These are phyloP conservation scores for Aspergillus bridgeri DNA, from an alignment of 495 filamentous ascomycete genomes.

Conservation along the genomic window DNA sequence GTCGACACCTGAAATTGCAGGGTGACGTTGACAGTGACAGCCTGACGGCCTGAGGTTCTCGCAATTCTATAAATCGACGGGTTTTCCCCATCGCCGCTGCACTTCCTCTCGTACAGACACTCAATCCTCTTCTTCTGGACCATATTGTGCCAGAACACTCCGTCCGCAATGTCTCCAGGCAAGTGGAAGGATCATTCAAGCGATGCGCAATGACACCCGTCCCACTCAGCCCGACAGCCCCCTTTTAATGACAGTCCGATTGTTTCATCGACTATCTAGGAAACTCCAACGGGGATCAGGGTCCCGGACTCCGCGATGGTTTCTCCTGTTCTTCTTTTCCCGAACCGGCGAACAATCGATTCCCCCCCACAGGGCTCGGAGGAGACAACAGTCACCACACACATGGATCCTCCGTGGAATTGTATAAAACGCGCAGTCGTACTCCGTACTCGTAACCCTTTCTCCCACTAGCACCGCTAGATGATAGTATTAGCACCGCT, in stretches of 20 bases:
- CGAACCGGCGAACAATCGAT: neutral
- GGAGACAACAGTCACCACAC: neutral
- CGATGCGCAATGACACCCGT: neutral
- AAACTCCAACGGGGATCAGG: neutral
- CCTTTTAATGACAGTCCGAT: neutral
- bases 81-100: no score
- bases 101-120: no score
- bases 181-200: neutral
- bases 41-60: neutral
- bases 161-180: neutral
- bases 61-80: neutral
- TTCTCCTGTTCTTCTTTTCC: neutral
- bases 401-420: neutral
- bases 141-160: no score
- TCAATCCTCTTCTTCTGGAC: neutral
- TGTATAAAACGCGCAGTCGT: neutral
- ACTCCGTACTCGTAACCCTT: neutral
- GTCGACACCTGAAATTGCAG: neutral
- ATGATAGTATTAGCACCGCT: neutral
- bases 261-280: neutral
- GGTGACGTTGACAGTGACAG: neutral
- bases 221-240: neutral
- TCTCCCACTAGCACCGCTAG: neutral
- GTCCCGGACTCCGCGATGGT: neutral
- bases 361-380: neutral